A percentile compares a stretch with the other conserved stretches of the same genome.
phyloP scores from a whole-genome alignment of 2,329 filamentous ascomycete species.

The Penicillium hordei region DNA sequence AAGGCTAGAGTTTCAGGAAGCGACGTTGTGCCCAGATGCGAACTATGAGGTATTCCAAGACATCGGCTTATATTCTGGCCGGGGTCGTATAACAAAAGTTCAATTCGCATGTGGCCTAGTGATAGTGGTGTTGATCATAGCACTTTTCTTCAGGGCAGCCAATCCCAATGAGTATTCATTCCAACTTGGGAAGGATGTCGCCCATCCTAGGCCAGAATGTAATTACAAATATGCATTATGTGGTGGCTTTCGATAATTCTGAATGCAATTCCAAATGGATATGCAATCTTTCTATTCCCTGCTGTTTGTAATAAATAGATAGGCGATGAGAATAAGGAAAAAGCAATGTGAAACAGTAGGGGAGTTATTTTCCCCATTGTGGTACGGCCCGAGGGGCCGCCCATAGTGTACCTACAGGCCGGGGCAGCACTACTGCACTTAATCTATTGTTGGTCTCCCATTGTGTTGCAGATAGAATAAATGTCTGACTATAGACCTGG shows the following conservation, averaged over 20 bases:
- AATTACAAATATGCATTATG: conserved; percentile 3
- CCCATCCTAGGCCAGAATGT: not conserved
- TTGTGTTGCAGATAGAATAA: conserved; percentile 2
- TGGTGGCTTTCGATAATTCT: conserved; percentile 12
- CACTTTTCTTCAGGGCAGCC: conserved; percentile 1
- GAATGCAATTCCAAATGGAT: conserved; percentile 3
- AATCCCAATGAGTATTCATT: conserved; percentile 6
- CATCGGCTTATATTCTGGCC: not conserved
- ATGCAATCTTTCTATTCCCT: not conserved
- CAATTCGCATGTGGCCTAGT: not conserved
- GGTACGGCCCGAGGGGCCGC: conserved; percentile 21
- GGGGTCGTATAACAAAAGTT: conserved; percentile 2
- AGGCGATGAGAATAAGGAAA: not conserved
- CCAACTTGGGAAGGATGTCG: not conserved
- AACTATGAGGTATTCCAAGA: not conserved
- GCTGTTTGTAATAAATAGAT: not conserved
- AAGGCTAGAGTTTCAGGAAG: conserved; percentile 14
- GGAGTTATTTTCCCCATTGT: conserved; percentile 16
- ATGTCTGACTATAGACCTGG: not conserved
- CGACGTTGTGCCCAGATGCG: not conserved
- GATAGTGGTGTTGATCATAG: conserved; percentile 15
- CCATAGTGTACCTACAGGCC: conserved; percentile 4
- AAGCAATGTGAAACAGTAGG: conserved; percentile 20
- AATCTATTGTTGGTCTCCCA: not conserved
- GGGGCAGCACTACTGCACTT: conserved; percentile 16